Percentiles rank a stretch among this genome's conserved stretches.
Evolutionary conservation across 495 filamentous ascomycete genomes (phyloP).

Genomic region (Haplographium delicatum): DNA sequence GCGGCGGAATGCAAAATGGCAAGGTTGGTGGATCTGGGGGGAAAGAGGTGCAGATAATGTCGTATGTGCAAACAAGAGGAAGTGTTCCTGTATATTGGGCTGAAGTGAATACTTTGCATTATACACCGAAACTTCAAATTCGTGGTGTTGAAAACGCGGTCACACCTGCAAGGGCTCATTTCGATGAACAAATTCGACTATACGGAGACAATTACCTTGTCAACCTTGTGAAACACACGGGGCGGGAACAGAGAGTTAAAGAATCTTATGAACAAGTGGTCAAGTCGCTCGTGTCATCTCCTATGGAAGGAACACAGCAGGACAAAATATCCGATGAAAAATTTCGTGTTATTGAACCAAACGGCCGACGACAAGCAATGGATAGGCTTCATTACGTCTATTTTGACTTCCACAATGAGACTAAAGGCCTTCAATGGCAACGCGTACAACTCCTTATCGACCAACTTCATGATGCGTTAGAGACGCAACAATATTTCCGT

Average conservation of each 20-base stretch:
- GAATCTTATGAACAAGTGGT: slow-evolving; percentile 87
- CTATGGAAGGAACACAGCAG: slow-evolving; percentile 51
- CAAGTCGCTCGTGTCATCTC: slow-evolving; percentile 62
- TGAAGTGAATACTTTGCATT: slow-evolving; percentile 84
- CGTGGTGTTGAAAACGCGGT: slow-evolving; percentile 78
- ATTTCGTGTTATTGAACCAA: slow-evolving; percentile 69
- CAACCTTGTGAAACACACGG: slow-evolving; percentile 93
- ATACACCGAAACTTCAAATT: slow-evolving; percentile 83
- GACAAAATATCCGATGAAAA: slow-evolving; percentile 63
- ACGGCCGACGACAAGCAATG: slow-evolving; percentile 51
- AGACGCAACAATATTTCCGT: slow-evolving; percentile 84
- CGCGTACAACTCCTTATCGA: slow-evolving; percentile 82
- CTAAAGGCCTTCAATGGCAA: slow-evolving; percentile 89
- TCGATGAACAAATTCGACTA: slow-evolving; percentile 81
- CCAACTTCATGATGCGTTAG: slow-evolving; percentile 64
- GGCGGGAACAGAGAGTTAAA: slow-evolving; percentile 82
- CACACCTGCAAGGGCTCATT: slow-evolving; percentile 75
- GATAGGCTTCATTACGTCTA: slow-evolving; percentile 92
- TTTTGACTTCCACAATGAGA: slow-evolving; percentile 98
- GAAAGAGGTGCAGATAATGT: slow-evolving; percentile 78
- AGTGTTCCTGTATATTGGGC: slow-evolving; percentile 95
- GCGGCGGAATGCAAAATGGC: slow-evolving; percentile 66
- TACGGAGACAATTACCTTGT: slow-evolving; percentile 97
- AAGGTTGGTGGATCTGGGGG: slow-evolving; percentile 50
- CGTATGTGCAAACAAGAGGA: slow-evolving; percentile 92